Percentiles rank a stretch among this genome's conserved stretches.
phyloP scores from a whole-genome alignment of 306 rosid species.

The Rosa rugosa region DNA sequence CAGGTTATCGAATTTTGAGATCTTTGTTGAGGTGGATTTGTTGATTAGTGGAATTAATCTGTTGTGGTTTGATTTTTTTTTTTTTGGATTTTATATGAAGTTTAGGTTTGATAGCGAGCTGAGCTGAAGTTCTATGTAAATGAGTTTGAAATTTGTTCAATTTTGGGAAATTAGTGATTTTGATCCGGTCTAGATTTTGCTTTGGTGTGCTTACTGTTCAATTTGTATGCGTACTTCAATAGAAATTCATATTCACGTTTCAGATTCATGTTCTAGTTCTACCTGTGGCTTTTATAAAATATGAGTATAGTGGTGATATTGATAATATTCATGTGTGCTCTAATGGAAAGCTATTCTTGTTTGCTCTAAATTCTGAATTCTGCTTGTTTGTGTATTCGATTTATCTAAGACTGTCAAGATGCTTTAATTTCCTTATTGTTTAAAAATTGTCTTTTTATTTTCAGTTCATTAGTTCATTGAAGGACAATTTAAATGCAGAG shows the following conservation, averaged over 20 bases:
- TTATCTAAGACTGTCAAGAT: not conserved
- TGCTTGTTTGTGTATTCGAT: constrained; percentile 11
- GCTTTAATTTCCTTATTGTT: not conserved
- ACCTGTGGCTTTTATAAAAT: not conserved
- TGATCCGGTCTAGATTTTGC: no score
- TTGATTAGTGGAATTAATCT: no score
- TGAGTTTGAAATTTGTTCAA: no score
- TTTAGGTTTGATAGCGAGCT: no score
- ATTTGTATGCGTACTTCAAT: not conserved
- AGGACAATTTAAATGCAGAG: constrained; percentile 96
- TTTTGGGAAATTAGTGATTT: no score
- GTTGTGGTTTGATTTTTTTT: no score
- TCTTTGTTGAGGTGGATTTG: no score
- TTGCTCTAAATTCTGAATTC: not conserved
- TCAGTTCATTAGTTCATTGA: constrained; percentile 95
- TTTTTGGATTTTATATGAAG: no score
- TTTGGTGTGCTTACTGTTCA: no score
- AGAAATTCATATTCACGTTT: not conserved
- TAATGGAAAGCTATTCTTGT: not conserved
- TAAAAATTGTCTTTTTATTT: constrained; percentile 17
- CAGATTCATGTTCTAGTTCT: not conserved
- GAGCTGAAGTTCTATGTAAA: no score
- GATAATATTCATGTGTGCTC: not conserved
- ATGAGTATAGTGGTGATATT: not conserved
- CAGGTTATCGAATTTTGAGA: no score